Percentiles rank a stretch among this genome's conserved stretches.
Conservation (phyloP, 345 rosid genomes). For the Crucihimalaya himalaica region DNA sequence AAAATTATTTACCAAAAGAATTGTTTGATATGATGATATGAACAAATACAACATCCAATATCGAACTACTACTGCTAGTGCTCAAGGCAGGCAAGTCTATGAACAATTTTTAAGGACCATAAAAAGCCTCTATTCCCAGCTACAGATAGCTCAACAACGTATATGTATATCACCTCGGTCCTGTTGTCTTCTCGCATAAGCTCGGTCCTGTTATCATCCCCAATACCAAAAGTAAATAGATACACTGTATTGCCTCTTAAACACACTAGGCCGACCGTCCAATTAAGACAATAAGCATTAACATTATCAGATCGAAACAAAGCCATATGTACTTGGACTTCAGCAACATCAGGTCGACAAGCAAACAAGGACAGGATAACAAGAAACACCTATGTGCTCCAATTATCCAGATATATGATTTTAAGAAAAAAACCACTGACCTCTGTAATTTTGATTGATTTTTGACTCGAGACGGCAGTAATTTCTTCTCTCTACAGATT, state of each 20-base stretch:
- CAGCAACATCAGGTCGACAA: background rate
- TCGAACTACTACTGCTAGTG: background rate
- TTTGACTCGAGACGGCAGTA: background rate
- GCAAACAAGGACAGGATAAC: background rate
- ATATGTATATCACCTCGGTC: background rate
- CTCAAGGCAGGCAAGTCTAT: conserved; percentile 1
- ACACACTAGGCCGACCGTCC: background rate
- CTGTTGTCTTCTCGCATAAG: conserved; percentile 9
- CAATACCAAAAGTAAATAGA: background rate
- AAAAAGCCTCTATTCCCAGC: background rate
- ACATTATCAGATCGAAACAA: background rate
- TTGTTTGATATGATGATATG: conserved; percentile 7
- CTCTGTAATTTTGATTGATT: conserved; percentile 18
- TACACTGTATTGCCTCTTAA: too few relatives aligned
- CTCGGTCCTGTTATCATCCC: background rate
- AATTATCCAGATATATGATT: background rate
- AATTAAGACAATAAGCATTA: conserved; percentile 3
- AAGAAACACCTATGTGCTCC: background rate
- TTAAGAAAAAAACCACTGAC: conserved; percentile 15
- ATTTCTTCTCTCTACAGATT: conserved; percentile 16
- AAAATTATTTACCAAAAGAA: conserved; percentile 1
- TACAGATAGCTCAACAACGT: conserved; percentile 7
- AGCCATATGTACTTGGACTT: conserved; percentile 21
- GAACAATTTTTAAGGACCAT: background rate
- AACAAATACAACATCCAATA: conserved; percentile 5